These are phyloP conservation scores for Colletotrichum australisinense DNA, from an alignment of 2,329 filamentous ascomycete species.

Conservation along the genomic window DNA sequence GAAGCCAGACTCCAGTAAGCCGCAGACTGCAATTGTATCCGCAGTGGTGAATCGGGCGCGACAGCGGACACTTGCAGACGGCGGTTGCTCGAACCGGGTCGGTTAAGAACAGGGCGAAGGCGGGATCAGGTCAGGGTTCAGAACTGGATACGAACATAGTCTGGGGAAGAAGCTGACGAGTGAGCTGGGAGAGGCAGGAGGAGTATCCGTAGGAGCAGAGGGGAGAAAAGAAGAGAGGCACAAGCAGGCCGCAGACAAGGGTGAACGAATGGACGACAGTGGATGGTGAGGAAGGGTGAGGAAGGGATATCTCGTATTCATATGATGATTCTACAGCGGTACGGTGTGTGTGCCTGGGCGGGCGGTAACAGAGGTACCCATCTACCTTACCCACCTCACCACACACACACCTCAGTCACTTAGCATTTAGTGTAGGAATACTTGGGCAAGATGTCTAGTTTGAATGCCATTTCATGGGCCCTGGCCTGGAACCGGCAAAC, in stretches of 20 bases:
- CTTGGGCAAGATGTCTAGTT: background rate
- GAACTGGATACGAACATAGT: background rate
- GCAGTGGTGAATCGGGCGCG: conserved; percentile 9
- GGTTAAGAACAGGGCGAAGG: background rate
- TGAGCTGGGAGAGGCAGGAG: background rate
- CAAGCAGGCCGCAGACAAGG: background rate
- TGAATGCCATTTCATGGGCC: conserved; percentile 31
- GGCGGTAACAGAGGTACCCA: conserved; percentile 19
- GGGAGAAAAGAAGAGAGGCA: background rate
- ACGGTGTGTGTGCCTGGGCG: background rate
- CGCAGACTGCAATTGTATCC: background rate
- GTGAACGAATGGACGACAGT: background rate
- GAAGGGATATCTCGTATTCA: conserved; percentile 31
- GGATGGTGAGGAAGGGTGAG: background rate
- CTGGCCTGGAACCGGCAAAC: conserved; percentile 19
- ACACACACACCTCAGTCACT: no score
- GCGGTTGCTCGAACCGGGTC: background rate
- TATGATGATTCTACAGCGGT: conserved; percentile 28
- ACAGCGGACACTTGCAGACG: conserved; percentile 4
- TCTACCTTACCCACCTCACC: background rate
- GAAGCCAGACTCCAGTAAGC: background rate
- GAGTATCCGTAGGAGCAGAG: background rate
- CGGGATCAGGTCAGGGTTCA: conserved; percentile 6
- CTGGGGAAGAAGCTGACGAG: conserved; percentile 21
- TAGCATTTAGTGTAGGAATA: background rate